Evolutionary conservation across 2,329 filamentous ascomycete species (phyloP).

Genomic region (Acephala macrosclerotiorum): DNA sequence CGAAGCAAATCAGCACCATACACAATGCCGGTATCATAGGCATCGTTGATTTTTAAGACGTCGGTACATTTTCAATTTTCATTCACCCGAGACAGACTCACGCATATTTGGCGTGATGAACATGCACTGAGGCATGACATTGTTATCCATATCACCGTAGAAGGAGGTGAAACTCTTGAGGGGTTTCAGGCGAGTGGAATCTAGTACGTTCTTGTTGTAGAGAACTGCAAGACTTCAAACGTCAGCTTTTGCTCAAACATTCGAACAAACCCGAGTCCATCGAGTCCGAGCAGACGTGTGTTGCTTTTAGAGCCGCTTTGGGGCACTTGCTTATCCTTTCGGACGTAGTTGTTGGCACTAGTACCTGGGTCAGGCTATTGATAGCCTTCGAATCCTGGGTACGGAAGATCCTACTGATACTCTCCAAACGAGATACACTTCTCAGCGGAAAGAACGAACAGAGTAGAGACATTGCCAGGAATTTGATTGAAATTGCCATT

Average conservation of each 20-base stretch:
- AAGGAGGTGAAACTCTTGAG: conserved; percentile 70
- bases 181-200: conserved; percentile 40
- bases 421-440: conserved; percentile 57
- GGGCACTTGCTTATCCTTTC: conserved; percentile 67
- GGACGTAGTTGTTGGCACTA: conserved; percentile 65
- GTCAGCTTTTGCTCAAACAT: no score
- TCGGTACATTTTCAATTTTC: background rate
- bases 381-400: conserved; percentile 53
- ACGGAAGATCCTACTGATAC: conserved; percentile 62
- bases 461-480: conserved; percentile 51
- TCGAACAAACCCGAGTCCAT: no score
- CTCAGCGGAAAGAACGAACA: conserved; percentile 56
- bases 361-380: conserved; percentile 61
- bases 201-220: conserved; percentile 36
- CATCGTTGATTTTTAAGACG: conserved; percentile 65
- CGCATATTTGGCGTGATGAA: conserved; percentile 62
- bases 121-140: conserved; percentile 67
- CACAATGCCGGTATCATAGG: conserved; percentile 61
- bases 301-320: no score
- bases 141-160: conserved; percentile 59
- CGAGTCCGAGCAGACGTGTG: no score
- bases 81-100: background rate
- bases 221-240: conserved; percentile 57
- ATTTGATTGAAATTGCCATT: conserved; percentile 58
- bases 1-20: conserved; percentile 57